Evolutionary conservation across 805 yeast genomes (phyloP).

Genomic region (Tetrapisispora namnaoensis): DNA sequence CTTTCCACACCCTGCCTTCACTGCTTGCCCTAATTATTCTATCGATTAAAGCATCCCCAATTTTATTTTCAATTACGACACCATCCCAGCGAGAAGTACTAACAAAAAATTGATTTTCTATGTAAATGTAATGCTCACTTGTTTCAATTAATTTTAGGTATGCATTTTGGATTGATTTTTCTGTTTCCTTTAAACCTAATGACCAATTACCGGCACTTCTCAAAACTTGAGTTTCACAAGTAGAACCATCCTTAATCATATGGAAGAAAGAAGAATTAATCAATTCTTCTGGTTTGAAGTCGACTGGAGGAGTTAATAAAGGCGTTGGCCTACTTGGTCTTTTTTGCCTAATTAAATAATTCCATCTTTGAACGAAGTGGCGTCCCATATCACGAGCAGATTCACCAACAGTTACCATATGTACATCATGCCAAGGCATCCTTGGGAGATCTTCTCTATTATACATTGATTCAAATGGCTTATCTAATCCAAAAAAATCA

Average conservation of each 20-base stretch:
- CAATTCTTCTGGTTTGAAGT: constrained; percentile 65
- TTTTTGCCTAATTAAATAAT: constrained; percentile 82
- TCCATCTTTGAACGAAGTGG: constrained; percentile 97
- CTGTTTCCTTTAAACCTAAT: constrained; percentile 73
- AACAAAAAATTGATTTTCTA: constrained; percentile 91
- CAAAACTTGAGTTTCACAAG: constrained; percentile 84
- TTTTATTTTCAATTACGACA: constrained; percentile 70
- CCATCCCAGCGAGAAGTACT: constrained; percentile 86
- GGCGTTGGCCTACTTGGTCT: constrained; percentile 94
- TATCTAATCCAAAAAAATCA: constrained; percentile 72
- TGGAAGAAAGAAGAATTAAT: constrained; percentile 37
- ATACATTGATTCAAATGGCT: constrained; percentile 87
- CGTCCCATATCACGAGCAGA: constrained; percentile 87
- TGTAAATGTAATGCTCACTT: constrained; percentile 84
- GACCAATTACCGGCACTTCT: constrained; percentile 94
- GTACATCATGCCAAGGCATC: constrained; percentile 99
- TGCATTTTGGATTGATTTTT: constrained; percentile 86
- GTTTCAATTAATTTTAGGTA: constrained; percentile 84
- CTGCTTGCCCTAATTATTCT: constrained; percentile 82
- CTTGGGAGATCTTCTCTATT: constrained; percentile 74
- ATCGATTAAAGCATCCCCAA: constrained; percentile 94
- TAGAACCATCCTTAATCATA: constrained; percentile 47
- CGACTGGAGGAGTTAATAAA: constrained; percentile 83
- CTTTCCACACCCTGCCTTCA: constrained; percentile 74
- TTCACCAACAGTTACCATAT: constrained; percentile 90